Percentiles rank a stretch among this genome's conserved stretches.
Conservation (phyloP, 257 asterid genomes). For the Eucommia ulmoides region DNA sequence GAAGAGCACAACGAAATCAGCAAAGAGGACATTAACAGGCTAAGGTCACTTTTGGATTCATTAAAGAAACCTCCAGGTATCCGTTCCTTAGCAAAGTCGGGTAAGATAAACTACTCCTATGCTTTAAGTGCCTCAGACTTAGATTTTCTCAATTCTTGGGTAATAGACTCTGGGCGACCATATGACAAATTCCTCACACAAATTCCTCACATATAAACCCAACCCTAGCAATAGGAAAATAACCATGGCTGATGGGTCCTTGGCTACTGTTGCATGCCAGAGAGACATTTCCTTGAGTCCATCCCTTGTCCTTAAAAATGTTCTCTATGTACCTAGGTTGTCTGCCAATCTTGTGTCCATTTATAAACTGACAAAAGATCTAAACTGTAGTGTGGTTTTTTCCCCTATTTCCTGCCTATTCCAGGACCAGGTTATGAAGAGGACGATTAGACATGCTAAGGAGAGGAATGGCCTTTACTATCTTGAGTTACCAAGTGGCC, state of each 20-base stretch:
- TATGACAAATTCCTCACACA: conserved; percentile 1
- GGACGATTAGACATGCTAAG: conserved; percentile 14
- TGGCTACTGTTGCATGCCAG: conserved; percentile 7
- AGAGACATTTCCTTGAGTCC: not conserved
- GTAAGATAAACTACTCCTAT: no score
- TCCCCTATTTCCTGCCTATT: conserved; percentile 1
- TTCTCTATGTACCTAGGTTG: conserved; percentile 6
- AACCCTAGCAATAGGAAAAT: conserved; percentile 1
- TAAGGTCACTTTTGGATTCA: no score
- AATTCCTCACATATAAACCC: not conserved
- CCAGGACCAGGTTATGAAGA: conserved; percentile 3
- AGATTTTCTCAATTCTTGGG: no score
- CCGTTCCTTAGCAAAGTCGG: no score
- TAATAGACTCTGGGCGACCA: conserved; percentile 6
- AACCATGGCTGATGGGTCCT: conserved; percentile 5
- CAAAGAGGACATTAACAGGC: no score
- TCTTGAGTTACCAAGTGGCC: not conserved
- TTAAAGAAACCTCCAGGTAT: no score
- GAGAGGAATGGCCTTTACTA: not conserved
- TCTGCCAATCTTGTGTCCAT: conserved; percentile 4
- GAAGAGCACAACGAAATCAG: no score
- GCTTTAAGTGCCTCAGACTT: no score
- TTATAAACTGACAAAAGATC: conserved; percentile 1
- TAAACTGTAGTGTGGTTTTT: not conserved
- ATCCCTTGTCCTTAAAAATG: conserved; percentile 1